A percentile compares a stretch with the other conserved stretches of the same genome.
Conservation (phyloP, 2,329 filamentous ascomycete species). For the Harringtonia lauricola region DNA sequence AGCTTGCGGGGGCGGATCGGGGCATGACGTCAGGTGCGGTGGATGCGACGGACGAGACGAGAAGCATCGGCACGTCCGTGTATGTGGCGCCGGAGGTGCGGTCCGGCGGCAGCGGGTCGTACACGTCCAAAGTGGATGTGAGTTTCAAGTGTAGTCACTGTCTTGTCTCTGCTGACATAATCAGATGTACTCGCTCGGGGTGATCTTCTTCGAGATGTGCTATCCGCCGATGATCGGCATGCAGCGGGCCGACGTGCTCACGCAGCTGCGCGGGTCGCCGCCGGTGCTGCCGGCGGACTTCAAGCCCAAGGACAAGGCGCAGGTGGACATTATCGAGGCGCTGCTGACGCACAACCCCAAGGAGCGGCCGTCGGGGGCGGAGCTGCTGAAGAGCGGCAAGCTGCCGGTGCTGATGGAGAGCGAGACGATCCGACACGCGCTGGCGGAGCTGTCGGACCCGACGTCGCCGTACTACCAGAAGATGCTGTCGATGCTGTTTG, state of each 20-base stretch:
- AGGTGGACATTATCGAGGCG: slow-evolving; percentile 68
- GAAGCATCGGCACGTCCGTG: slow-evolving; percentile 65
- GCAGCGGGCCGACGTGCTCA: slow-evolving; percentile 53
- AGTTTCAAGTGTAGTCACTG: slow-evolving; percentile 20
- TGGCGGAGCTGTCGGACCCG: slow-evolving; percentile 71
- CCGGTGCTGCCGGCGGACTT: slow-evolving; percentile 66
- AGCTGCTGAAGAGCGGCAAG: slow-evolving; percentile 75
- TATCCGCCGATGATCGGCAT: slow-evolving; percentile 52
- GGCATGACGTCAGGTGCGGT: slow-evolving; percentile 18
- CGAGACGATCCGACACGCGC: slow-evolving; percentile 74
- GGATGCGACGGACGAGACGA: slow-evolving; percentile 55
- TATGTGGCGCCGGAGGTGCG: slow-evolving; percentile 91
- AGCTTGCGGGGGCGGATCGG: slow-evolving; percentile 25
- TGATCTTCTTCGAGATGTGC: slow-evolving; percentile 99
- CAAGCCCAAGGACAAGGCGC: slow-evolving; percentile 55
- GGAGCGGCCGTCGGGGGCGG: slow-evolving; percentile 69
- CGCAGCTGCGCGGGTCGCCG: slow-evolving; percentile 54
- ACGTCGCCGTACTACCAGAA: slow-evolving; percentile 83
- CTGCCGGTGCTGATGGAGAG: slow-evolving; percentile 88
- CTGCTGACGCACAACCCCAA: slow-evolving; percentile 74
- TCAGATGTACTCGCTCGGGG: slow-evolving; percentile 88
- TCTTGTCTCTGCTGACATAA: not conserved
- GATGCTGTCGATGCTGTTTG: slow-evolving; percentile 77
- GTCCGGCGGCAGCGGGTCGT: slow-evolving; percentile 61
- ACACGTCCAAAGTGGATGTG: slow-evolving; percentile 87